phyloP scores from a whole-genome alignment of 1,284 basidiomycete species.

The Pseudomicrostroma phylloplanum region DNA sequence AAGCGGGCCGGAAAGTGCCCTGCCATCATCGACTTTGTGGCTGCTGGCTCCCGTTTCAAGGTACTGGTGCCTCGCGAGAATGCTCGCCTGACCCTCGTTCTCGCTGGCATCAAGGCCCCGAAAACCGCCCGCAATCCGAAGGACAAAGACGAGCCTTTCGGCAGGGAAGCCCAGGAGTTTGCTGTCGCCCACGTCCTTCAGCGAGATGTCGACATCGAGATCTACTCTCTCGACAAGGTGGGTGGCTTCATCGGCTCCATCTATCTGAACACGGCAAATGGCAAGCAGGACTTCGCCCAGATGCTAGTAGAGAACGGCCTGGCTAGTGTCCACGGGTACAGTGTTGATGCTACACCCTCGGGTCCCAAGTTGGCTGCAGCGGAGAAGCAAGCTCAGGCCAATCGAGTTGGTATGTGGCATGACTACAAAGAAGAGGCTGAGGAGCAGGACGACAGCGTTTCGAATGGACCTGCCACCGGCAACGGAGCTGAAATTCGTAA shows the following conservation, averaged over 20 bases:
- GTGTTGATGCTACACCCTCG: conserved; percentile 74
- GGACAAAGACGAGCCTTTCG: conserved; percentile 86
- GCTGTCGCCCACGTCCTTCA: conserved; percentile 77
- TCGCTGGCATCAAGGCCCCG: conserved; percentile 52
- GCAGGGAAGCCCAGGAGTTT: conserved; percentile 74
- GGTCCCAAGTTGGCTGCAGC: conserved; percentile 73
- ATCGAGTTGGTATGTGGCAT: conserved; percentile 69
- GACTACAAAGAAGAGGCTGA: conserved; percentile 49
- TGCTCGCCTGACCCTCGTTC: conserved; percentile 39
- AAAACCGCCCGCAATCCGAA: conserved; percentile 58
- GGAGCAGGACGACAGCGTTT: conserved; percentile 14
- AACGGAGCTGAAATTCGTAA: conserved; percentile 12
- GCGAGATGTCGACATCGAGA: conserved; percentile 85
- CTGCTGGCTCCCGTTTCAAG: conserved; percentile 51
- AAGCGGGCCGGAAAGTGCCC: conserved; percentile 78
- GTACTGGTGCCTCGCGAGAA: conserved; percentile 40
- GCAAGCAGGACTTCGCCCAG: conserved; percentile 59
- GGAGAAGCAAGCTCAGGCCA: conserved; percentile 61
- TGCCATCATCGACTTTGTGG: conserved; percentile 87
- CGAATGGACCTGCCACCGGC: conserved; percentile 6
- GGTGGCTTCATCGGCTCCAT: conserved; percentile 90
- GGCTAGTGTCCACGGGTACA: conserved; percentile 78
- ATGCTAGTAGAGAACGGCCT: conserved; percentile 72
- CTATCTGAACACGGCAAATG: conserved; percentile 70
- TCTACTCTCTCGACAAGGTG: conserved; percentile 83